phyloP scores from a whole-genome alignment of 2,329 filamentous ascomycete genomes.

The Sporothrix schenckii region DNA sequence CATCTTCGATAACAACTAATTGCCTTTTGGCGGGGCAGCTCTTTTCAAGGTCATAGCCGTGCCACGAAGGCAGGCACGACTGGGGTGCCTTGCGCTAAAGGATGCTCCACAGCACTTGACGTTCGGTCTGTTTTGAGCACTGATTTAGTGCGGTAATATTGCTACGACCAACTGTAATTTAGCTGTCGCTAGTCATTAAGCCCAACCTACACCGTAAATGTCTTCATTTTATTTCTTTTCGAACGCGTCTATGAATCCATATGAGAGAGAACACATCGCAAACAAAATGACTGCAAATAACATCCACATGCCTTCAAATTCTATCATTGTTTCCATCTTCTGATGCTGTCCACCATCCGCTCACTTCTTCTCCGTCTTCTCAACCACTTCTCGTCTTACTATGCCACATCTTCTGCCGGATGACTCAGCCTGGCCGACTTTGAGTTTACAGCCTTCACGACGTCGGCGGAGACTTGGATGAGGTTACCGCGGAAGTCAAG shows the following conservation, averaged over 20 bases:
- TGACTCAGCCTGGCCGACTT: conserved; percentile 22
- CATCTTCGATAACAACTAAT: neutral
- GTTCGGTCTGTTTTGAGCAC: too few relatives aligned
- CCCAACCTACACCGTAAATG: neutral
- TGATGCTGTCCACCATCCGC: neutral
- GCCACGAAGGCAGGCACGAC: neutral
- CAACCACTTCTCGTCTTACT: neutral
- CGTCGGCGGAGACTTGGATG: conserved; percentile 1
- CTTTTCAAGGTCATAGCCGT: neutral
- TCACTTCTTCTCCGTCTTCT: neutral
- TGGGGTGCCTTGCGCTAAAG: neutral
- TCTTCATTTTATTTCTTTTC: neutral
- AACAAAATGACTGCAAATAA: neutral
- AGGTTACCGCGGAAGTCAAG: neutral
- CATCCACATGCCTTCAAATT: neutral
- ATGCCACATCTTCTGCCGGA: neutral
- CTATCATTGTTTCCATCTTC: too few relatives aligned
- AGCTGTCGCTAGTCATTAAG: neutral
- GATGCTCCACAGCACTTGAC: neutral
- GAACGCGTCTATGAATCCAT: neutral
- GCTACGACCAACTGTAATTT: neutral
- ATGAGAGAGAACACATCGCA: neutral
- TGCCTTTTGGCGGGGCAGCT: conserved; percentile 19
- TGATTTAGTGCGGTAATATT: neutral
- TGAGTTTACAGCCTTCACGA: neutral